These are phyloP conservation scores for Naumovozyma castellii DNA, from an alignment of 805 yeast species.

Conservation along the genomic window DNA sequence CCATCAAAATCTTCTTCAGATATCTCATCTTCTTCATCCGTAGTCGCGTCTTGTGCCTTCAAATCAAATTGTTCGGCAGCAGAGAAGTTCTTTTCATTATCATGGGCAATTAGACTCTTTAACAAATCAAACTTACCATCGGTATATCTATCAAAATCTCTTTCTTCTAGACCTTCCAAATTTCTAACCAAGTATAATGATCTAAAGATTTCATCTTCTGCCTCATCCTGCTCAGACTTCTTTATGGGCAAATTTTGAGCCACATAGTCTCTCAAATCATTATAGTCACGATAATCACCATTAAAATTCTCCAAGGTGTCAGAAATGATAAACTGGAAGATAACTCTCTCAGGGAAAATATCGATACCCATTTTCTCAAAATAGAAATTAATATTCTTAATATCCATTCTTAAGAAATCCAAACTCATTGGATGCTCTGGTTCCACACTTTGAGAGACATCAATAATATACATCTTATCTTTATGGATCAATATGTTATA, in stretches of 20 bases:
- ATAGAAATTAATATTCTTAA: conserved; percentile 86
- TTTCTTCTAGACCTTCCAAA: conserved; percentile 75
- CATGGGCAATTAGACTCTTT: conserved; percentile 48
- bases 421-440: conserved; percentile 96
- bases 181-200: conserved; percentile 69
- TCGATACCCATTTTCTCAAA: conserved; percentile 65
- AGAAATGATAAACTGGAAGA: conserved; percentile 69
- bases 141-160: conserved; percentile 73
- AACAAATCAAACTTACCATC: conserved; percentile 76
- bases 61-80: conserved; percentile 14
- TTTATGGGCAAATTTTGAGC: conserved; percentile 49
- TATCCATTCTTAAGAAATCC: conserved; percentile 94
- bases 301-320: conserved; percentile 34
- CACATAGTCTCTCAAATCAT: conserved; percentile 30
- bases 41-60: conserved; percentile 22
- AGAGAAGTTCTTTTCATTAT: conserved; percentile 22
- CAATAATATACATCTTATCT: conserved; percentile 73
- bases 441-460: conserved; percentile 95
- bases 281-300: conserved; percentile 27
- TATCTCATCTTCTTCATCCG: conserved; percentile 19
- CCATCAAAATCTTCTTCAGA: conserved; percentile 25
- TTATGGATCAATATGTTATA: conserved; percentile 85
- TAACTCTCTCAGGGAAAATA: conserved; percentile 70
- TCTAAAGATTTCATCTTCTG: conserved; percentile 83
- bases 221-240: conserved; percentile 41